These are phyloP conservation scores for Globisporangium radiosum DNA, from an alignment of 352 stramenopile species.

Conservation along the genomic window DNA sequence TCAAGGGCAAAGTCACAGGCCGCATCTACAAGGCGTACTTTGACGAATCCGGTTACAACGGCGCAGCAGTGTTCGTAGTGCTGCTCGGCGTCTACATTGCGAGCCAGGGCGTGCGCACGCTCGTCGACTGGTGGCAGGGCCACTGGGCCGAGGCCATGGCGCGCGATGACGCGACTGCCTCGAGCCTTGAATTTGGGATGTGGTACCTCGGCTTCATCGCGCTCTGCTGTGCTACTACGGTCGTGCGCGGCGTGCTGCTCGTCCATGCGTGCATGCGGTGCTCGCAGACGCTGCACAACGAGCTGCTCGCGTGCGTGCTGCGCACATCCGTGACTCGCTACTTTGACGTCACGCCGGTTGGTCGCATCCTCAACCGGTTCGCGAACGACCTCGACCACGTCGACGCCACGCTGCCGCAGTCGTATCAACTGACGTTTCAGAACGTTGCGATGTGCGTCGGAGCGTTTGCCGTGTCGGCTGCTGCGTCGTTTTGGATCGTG, in stretches of 20 bases:
- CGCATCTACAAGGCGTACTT: too few species aligned
- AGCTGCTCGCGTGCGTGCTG: conserved; percentile 12
- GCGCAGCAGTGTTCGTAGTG: conserved; percentile 18
- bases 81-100: conserved; percentile 12
- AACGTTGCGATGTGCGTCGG: conserved; percentile 79
- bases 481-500: too few species aligned
- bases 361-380: too few species aligned
- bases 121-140: too few species aligned
- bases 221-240: conserved; percentile 7
- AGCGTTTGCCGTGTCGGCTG: conserved; percentile 33
- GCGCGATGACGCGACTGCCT: too few species aligned
- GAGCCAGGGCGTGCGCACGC: conserved; percentile 4
- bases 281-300: conserved; percentile 20
- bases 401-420: too few species aligned
- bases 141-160: too few species aligned
- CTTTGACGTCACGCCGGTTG: too few species aligned
- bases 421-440: conserved; percentile 37
- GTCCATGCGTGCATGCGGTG: conserved; percentile 22
- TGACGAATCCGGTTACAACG: too few species aligned
- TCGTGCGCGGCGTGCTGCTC: conserved; percentile 18
- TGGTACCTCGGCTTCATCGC: conserved; percentile 28
- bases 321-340: too few species aligned
- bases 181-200: not conserved
- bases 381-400: conserved; percentile 1
- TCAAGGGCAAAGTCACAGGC: too few species aligned